Conservation (phyloP, 208 protist genomes). For the Leishmania tarentolae region DNA sequence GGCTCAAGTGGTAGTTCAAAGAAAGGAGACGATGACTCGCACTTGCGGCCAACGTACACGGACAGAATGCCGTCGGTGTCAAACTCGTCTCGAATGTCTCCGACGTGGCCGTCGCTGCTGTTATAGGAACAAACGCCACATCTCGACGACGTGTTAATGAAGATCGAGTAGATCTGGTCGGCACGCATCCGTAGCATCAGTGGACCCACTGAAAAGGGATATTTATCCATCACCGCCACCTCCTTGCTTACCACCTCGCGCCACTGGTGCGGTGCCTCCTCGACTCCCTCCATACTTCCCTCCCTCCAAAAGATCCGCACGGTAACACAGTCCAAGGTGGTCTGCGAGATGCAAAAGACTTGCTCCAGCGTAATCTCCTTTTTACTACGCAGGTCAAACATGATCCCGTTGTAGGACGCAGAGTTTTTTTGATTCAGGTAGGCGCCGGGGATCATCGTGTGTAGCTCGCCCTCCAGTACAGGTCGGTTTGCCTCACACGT, state of each 20-base stretch:
- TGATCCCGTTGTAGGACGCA: conserved; percentile 91
- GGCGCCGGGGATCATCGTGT: conserved; percentile 72
- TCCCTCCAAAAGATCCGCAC: conserved; percentile 91
- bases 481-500: conserved; percentile 46
- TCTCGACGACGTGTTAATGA: conserved; percentile 87
- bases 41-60: conserved; percentile 87
- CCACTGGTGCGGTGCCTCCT: conserved; percentile 73
- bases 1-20: conserved; percentile 69
- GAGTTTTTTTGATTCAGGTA: conserved; percentile 79
- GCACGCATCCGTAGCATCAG: conserved; percentile 76
- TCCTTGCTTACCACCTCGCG: conserved; percentile 64
- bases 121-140: conserved; percentile 90
- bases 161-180: conserved; percentile 82
- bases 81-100: conserved; percentile 81
- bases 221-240: conserved; percentile 74
- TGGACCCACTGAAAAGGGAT: conserved; percentile 68
- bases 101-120: conserved; percentile 79
- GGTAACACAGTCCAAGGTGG: conserved; percentile 68
- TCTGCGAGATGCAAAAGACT: conserved; percentile 86
- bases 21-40: conserved; percentile 81
- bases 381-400: conserved; percentile 88
- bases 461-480: conserved; percentile 48
- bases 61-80: conserved; percentile 84
- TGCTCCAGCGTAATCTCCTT: conserved; percentile 88
- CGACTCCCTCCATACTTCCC: conserved; percentile 79